phyloP scores from a whole-genome alignment of 225 moss, liverwort and hornwort species.

The Straminergon stramineum region DNA sequence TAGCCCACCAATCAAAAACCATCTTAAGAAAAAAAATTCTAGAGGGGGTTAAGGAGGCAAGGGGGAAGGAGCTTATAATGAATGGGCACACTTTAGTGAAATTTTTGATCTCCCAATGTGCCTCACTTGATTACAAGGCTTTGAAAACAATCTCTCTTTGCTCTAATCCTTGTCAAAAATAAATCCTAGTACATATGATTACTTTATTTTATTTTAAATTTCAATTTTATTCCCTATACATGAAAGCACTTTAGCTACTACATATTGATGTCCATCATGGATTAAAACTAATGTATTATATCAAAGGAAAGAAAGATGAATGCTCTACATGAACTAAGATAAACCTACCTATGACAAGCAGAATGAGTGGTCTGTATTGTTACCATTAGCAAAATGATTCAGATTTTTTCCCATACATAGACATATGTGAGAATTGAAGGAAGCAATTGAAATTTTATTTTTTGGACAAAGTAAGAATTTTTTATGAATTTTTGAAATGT shows the following conservation, averaged over 20 bases:
- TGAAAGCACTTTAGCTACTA: background rate
- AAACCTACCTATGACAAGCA: too few relatives aligned
- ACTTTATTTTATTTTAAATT: background rate
- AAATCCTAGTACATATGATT: background rate
- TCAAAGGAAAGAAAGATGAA: background rate
- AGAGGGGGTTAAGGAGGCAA: background rate
- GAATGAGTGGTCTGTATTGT: too few relatives aligned
- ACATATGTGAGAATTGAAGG: too few relatives aligned
- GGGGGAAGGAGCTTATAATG: accelerated
- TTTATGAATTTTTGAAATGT: too few relatives aligned
- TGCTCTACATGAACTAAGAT: background rate
- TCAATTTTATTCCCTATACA: background rate
- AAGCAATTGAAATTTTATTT: too few relatives aligned
- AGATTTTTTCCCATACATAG: too few relatives aligned
- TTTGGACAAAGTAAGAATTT: too few relatives aligned
- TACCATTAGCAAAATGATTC: too few relatives aligned
- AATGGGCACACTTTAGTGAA: accelerated
- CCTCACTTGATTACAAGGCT: background rate
- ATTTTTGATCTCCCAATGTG: background rate
- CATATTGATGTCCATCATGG: accelerated
- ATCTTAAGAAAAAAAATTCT: background rate
- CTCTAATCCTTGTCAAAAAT: background rate
- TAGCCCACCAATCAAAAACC: too few relatives aligned
- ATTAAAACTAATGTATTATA: background rate
- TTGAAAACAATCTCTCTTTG: background rate